Base-by-base conservation (phyloP, 106 monocot genomes). In the Gastrodia elata region DNA sequence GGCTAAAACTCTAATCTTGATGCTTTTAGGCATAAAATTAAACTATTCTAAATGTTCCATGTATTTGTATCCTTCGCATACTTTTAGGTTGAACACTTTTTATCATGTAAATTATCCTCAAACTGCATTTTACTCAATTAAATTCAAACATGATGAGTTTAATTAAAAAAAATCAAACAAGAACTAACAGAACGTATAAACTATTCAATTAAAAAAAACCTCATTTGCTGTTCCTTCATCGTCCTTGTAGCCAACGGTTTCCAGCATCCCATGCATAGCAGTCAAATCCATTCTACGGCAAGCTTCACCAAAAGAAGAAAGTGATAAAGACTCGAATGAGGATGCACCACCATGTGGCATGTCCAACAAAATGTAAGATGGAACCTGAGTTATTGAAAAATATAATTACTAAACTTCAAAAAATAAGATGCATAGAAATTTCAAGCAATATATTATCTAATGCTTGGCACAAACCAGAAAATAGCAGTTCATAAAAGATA, bases 161-260 rank as follows among this genome's bases (percentile, higher is more conserved):
- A 38, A 35, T 37, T 5, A 38, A 8, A 36, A 67, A 35, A 67
- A 61, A 61, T 20, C 22, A 40, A 8, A 38, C 34, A 25, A 69
- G n/a, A 38, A 69, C 24, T 14, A 39, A 8, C 39, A 30, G 16
- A 69, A 26, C 41, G 69, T 25, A 69, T 39, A 69, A 40, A 41
- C 38, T 22, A 13, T 40, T 40, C 10, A n/a, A 39, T 25, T 1
- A 69, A 68, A 69, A 39, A 26, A 25, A 79, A 97, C 96, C 92
- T 97, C 96, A 84, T 92, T 92, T 75, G 90, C 71, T 8, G 84
- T 97, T 73, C 92, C 96, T 34, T 97, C 96, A 74, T 97, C 96
- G 74, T 97, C 92, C 82, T 92, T 97, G 71, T 97, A 97, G 1
- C 96, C 92, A 65, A 77, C 72, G 20, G 86, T 92, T 64, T 88